Evolutionary conservation across 805 yeast species (phyloP), one percentile per base, ranked within the genome.

Genomic region (Saturnispora galanensis): DNA sequence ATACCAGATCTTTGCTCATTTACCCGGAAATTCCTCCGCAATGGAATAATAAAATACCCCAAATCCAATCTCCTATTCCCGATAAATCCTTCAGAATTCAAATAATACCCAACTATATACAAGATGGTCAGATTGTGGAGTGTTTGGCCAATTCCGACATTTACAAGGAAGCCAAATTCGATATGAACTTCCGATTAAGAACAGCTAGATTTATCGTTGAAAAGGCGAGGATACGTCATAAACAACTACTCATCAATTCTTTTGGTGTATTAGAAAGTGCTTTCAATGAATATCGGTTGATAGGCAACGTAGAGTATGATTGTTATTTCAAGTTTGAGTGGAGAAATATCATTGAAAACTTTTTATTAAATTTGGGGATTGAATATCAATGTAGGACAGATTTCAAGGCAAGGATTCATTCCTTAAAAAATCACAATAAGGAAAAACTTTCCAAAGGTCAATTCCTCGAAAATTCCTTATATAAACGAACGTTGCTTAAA

Each of bases 311-410:
- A 8, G 53, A 56, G 13, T 52, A 49, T 36, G 61, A 57, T 36
- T 49, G 51, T 15, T 63, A 56, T 41, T 53, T 57, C 29, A 62
- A 61, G 45, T 61, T 55, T 21, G 84, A 82, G 57, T 81, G 88
- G 86, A 66, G 89, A 52, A 79, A 81, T 54, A 72, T 83, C 26
- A 78, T 83, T 47, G 90, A 83, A 51, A 82, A 81, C 60, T 83
- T 74, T 54, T 53, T 79, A 32, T 59, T 81, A 32, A 79, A 77
- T 55, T 64, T 81, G 29, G 84, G 77, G 4, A 81, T 81, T 39
- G 87, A 81, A 52, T 77, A 80, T 12, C 87, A 83, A 57, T 79
- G 87, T 52, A 69, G 86, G 16, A 64, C 66, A 31, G 87, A 83
- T 54, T 83, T 77, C 56, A 76, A 76, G 53, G 64, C 64, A 41